Percentiles rank a stretch among this genome's conserved stretches.
These are phyloP conservation scores for Xylariaceae sp. DNA, from an alignment of 2,329 filamentous ascomycete genomes.

Conservation along the genomic window DNA sequence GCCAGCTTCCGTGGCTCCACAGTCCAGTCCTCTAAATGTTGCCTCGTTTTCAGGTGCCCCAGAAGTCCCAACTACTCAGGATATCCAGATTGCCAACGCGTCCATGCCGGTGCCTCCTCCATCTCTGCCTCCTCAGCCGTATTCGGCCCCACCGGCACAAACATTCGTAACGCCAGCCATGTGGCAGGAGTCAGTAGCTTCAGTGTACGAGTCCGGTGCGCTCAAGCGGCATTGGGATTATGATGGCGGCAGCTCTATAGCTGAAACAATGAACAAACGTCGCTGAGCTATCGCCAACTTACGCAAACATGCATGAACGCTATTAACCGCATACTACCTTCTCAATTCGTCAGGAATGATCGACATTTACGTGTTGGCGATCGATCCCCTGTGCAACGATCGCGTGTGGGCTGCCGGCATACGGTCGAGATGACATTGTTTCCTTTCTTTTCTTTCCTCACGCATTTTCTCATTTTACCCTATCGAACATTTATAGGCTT, in stretches of 20 bases:
- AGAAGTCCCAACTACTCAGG: conserved; percentile 51
- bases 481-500: background rate
- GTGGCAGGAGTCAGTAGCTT: conserved; percentile 70
- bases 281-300: conserved; percentile 16
- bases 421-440: background rate
- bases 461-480: too few relatives aligned
- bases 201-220: conserved; percentile 58
- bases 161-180: conserved; percentile 65
- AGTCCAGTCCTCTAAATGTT: conserved; percentile 49
- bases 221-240: conserved; percentile 61
- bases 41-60: conserved; percentile 48
- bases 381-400: background rate
- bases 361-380: background rate
- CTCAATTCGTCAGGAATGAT: conserved; percentile 10
- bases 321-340: conserved; percentile 14
- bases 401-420: background rate
- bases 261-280: conserved; percentile 26
- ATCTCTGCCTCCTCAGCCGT: conserved; percentile 46
- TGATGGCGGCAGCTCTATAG: conserved; percentile 31
- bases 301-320: conserved; percentile 1
- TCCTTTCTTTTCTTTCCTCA: too few relatives aligned
- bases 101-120: conserved; percentile 42
- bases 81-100: conserved; percentile 44
- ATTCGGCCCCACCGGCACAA: conserved; percentile 48
- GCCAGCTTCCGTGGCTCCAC: conserved; percentile 37